Conservation (phyloP, 495 filamentous ascomycete genomes). For the Penicillium robsamsonii region DNA sequence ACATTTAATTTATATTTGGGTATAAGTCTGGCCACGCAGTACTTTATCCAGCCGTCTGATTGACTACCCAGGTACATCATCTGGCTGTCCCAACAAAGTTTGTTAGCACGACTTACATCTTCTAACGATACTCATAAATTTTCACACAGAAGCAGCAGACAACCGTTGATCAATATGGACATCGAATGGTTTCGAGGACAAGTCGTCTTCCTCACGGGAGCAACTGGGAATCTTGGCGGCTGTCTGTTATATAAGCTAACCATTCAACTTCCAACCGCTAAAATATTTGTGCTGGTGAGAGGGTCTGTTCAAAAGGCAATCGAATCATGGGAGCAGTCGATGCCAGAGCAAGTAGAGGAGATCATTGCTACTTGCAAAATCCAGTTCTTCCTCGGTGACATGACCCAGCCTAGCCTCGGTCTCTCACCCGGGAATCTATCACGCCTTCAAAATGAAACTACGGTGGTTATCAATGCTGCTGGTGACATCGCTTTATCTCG, state of each 20-base stretch:
- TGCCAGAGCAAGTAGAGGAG: slow-evolving; percentile 22
- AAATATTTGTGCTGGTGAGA: slow-evolving; percentile 20
- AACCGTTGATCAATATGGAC: background rate
- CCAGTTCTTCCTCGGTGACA: slow-evolving; percentile 19
- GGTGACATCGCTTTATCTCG: slow-evolving; percentile 18
- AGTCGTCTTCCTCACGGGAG: slow-evolving; percentile 26
- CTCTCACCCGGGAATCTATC: slow-evolving; percentile 3
- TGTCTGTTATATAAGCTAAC: slow-evolving; percentile 28
- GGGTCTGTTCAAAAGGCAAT: slow-evolving; percentile 14
- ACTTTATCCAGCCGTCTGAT: background rate
- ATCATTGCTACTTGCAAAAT: slow-evolving; percentile 22
- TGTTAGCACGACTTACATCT: background rate
- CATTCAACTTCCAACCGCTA: slow-evolving; percentile 18
- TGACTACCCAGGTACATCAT: background rate
- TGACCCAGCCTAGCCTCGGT: slow-evolving; percentile 14
- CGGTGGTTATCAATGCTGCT: slow-evolving; percentile 17
- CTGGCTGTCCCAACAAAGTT: background rate
- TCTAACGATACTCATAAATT: background rate
- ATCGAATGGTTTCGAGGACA: slow-evolving; percentile 17
- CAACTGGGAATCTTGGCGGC: slow-evolving; percentile 22
- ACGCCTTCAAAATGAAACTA: slow-evolving; percentile 11
- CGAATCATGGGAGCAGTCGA: slow-evolving; percentile 15
- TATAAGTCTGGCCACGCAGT: background rate
- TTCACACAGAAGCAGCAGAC: background rate
- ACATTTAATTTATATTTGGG: background rate